Conservation (phyloP, 2,329 filamentous ascomycete species). For the Sporothrix dimorphospora region DNA sequence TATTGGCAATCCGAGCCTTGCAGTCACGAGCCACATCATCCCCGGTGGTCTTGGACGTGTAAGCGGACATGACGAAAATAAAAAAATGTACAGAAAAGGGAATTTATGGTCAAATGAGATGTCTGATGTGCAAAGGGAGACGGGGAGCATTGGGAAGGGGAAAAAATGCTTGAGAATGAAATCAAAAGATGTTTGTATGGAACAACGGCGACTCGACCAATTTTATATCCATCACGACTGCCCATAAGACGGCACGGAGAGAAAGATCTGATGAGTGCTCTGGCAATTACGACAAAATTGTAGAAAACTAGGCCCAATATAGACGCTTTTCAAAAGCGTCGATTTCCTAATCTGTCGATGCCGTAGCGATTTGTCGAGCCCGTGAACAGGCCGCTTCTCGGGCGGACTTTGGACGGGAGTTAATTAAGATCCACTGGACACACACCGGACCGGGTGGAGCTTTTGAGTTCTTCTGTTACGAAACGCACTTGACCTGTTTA, state of each 20-base stretch:
- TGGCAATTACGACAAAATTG: neutral
- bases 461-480: too few species aligned
- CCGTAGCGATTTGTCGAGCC: too few species aligned
- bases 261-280: neutral
- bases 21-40: slow-evolving; percentile 25
- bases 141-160: too few species aligned
- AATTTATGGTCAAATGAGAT: neutral
- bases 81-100: neutral
- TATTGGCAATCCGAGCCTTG: slow-evolving; percentile 23
- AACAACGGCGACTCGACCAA: neutral
- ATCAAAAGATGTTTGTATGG: neutral
- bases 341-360: slow-evolving; percentile 7
- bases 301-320: neutral
- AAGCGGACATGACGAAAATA: neutral
- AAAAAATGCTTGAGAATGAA: too few species aligned
- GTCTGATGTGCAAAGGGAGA: too few species aligned
- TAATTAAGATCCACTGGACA: neutral
- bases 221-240: slow-evolving; percentile 15
- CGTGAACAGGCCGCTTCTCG: neutral
- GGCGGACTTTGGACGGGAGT: neutral
- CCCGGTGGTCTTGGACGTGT: slow-evolving; percentile 24
- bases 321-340: neutral
- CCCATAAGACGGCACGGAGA: neutral
- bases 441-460: too few species aligned
- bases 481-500: neutral